These are phyloP conservation scores for Malus asiatica DNA, from an alignment of 306 rosid genomes.

Conservation along the genomic window DNA sequence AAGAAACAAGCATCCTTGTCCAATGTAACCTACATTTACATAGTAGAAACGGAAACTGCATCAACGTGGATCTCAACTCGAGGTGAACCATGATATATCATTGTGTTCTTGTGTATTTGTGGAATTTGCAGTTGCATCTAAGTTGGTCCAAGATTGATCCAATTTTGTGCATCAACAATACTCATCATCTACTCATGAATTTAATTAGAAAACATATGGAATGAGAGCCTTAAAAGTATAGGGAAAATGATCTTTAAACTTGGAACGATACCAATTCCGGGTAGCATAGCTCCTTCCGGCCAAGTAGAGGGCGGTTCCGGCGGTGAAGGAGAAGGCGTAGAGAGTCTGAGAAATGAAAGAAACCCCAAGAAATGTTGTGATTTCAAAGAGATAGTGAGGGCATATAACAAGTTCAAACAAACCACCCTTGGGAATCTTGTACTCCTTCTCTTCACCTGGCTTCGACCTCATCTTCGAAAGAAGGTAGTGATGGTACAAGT, in stretches of 20 bases:
- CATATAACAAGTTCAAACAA: conserved; percentile 58
- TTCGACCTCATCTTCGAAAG: conserved; percentile 50
- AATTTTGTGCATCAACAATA: too few relatives aligned
- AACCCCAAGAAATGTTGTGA: conserved; percentile 44
- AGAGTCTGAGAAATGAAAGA: conserved; percentile 57
- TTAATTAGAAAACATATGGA: conserved; percentile 46
- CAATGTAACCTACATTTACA: too few relatives aligned
- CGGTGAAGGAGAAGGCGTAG: conserved; percentile 34
- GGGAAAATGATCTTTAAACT: conserved; percentile 63
- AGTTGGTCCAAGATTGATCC: too few relatives aligned
- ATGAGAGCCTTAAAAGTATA: conserved; percentile 52
- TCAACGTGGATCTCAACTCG: too few relatives aligned
- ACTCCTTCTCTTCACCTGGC: conserved; percentile 41
- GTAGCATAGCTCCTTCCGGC: conserved; percentile 71
- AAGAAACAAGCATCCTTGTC: too few relatives aligned
- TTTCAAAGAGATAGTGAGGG: conserved; percentile 84
- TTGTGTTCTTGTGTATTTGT: too few relatives aligned
- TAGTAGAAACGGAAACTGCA: too few relatives aligned
- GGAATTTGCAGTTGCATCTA: too few relatives aligned
- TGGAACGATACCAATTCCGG: conserved; percentile 62
- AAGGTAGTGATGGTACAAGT: conserved; percentile 72
- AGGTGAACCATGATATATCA: too few relatives aligned
- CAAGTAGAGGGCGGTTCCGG: conserved; percentile 49
- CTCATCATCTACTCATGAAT: neutral
- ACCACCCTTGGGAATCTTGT: conserved; percentile 79